phyloP scores from a whole-genome alignment of 768 basidiomycete species.

The Amylocystis lapponica region DNA sequence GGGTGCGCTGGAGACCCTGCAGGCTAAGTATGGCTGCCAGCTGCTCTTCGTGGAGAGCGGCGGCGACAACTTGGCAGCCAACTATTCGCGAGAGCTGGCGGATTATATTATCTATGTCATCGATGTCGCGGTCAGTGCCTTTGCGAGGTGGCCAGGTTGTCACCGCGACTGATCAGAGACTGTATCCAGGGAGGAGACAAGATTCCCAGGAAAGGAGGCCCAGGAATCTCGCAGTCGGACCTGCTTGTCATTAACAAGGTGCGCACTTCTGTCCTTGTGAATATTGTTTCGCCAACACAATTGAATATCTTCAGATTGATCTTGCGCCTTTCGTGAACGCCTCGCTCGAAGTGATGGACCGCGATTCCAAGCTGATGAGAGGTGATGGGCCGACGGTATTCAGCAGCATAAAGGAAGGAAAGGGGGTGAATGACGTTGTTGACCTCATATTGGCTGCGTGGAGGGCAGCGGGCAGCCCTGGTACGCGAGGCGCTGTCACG shows the following conservation, averaged over 20 bases:
- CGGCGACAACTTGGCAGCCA: conserved; percentile 95
- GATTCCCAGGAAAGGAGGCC: conserved; percentile 96
- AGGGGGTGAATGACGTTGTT: conserved; percentile 77
- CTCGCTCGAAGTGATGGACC: conserved; percentile 89
- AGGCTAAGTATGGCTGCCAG: conserved; percentile 86
- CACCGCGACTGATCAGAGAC: neutral
- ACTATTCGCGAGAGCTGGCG: conserved; percentile 93
- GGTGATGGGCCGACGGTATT: conserved; percentile 94
- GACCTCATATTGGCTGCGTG: conserved; percentile 85
- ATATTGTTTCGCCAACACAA: neutral
- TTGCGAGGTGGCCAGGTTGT: neutral
- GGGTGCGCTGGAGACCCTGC: conserved; percentile 91
- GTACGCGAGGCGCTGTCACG: conserved; percentile 35
- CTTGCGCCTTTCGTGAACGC: conserved; percentile 90
- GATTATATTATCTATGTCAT: conserved; percentile 97
- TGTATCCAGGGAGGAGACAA: conserved; percentile 83
- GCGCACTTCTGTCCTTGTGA: neutral
- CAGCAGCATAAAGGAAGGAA: conserved; percentile 70
- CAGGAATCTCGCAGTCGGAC: conserved; percentile 95
- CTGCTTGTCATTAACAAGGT: conserved; percentile 95
- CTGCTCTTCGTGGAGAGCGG: conserved; percentile 93
- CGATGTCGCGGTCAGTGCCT: conserved; percentile 62
- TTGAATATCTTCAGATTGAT: conserved; percentile 68
- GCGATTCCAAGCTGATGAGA: conserved; percentile 90
- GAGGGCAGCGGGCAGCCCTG: conserved; percentile 75